Conservation (phyloP, 2,329 filamentous ascomycete species). For the Trichoderma harzianum region DNA sequence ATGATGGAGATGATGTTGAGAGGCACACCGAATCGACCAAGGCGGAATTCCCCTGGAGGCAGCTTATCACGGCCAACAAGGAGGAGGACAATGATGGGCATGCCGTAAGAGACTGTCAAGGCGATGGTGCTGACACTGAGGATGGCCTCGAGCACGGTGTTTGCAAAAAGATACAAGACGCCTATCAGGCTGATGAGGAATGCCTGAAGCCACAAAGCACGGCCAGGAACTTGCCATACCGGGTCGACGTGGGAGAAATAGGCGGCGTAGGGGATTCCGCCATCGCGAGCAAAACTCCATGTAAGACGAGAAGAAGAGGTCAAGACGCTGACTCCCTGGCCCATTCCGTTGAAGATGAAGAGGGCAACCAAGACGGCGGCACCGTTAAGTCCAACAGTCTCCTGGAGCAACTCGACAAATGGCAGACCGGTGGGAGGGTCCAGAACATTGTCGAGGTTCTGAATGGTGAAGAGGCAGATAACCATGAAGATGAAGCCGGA, state of each 20-base stretch:
- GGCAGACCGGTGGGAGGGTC: conserved; percentile 40
- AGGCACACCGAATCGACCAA: conserved; percentile 44
- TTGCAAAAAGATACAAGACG: conserved; percentile 53
- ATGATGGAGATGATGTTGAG: conserved; percentile 48
- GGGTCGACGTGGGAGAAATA: conserved; percentile 44
- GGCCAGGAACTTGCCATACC: conserved; percentile 50
- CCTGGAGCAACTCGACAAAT: conserved; percentile 46
- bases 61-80: conserved; percentile 51
- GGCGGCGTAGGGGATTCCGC: conserved; percentile 43
- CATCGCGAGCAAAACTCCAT: conserved; percentile 54
- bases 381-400: conserved; percentile 35
- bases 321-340: conserved; percentile 49
- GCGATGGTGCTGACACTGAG: conserved; percentile 55
- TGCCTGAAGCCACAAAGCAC: conserved; percentile 52
- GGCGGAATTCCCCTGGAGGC: conserved; percentile 42
- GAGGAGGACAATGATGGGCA: conserved; percentile 49
- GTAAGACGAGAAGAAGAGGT: conserved; percentile 51
- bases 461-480: conserved; percentile 49
- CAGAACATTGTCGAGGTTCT: conserved; percentile 42
- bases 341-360: conserved; percentile 55
- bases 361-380: conserved; percentile 45
- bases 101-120: conserved; percentile 47
- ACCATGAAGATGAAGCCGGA: conserved; percentile 52
- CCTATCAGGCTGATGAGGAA: conserved; percentile 43
- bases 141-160: conserved; percentile 51